phyloP scores from a whole-genome alignment of 2,329 filamentous ascomycete genomes.

The Xylariaceae sp. region DNA sequence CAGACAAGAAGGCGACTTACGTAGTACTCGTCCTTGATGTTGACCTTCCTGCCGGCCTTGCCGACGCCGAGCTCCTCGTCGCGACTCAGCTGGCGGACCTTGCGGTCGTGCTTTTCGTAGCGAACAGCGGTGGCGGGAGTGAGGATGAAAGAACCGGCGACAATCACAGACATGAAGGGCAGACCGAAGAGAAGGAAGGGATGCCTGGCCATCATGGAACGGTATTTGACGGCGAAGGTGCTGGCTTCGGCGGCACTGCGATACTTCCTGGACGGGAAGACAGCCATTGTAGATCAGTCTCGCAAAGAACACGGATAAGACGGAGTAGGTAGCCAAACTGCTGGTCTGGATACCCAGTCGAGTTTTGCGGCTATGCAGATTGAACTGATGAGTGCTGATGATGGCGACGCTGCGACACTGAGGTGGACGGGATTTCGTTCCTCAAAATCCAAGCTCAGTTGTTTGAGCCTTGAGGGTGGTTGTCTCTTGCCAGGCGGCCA shows the following conservation, averaged over 20 bases:
- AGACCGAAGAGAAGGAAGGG: constrained; percentile 93
- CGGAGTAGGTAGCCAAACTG: too few relatives aligned
- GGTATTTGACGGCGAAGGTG: constrained; percentile 72
- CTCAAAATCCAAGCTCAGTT: too few relatives aligned
- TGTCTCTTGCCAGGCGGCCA: too few relatives aligned
- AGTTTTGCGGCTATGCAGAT: too few relatives aligned
- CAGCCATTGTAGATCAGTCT: constrained; percentile 46
- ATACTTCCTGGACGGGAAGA: constrained; percentile 69
- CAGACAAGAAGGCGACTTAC: constrained; percentile 44
- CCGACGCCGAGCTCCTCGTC: constrained; percentile 85
- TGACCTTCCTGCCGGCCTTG: constrained; percentile 65
- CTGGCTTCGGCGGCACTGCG: constrained; percentile 62
- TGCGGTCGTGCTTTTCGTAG: constrained; percentile 90
- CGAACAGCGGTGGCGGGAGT: constrained; percentile 90
- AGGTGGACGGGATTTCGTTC: too few relatives aligned
- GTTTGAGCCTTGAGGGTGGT: too few relatives aligned
- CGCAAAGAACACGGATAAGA: neutral
- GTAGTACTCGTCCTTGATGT: constrained; percentile 83
- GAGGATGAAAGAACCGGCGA: constrained; percentile 88
- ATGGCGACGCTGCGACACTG: too few relatives aligned
- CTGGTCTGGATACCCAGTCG: too few relatives aligned
- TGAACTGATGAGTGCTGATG: too few relatives aligned
- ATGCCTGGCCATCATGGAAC: constrained; percentile 66
- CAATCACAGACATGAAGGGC: constrained; percentile 85
- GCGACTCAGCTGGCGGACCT: constrained; percentile 77